These are phyloP conservation scores for Diaporthe capsici DNA, from an alignment of 2,329 filamentous ascomycete species.

Conservation along the genomic window DNA sequence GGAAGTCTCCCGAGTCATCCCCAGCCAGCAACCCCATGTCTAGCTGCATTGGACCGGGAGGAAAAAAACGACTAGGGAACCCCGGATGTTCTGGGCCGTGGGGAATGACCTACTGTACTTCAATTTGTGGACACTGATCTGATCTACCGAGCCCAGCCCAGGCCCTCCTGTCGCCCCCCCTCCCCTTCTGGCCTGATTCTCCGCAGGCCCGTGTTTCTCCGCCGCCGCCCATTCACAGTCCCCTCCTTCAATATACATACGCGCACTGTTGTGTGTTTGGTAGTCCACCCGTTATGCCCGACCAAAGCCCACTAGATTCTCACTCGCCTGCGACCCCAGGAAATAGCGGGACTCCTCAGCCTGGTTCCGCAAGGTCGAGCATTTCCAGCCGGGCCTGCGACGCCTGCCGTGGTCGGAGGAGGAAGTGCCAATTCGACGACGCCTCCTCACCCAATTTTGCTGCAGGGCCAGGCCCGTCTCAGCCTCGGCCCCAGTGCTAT, in stretches of 20 bases:
- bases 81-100: constrained; percentile 30
- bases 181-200: background rate
- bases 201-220: constrained; percentile 17
- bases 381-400: constrained; percentile 20
- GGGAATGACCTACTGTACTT: background rate
- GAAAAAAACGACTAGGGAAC: constrained; percentile 9
- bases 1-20: constrained; percentile 28
- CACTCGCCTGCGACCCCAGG: background rate
- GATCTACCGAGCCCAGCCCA: background rate
- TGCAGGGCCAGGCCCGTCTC: background rate
- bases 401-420: constrained; percentile 21
- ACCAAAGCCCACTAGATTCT: background rate
- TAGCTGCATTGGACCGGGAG: constrained; percentile 13
- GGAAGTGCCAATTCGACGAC: constrained; percentile 13
- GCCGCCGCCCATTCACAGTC: constrained; percentile 1
- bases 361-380: constrained; percentile 7
- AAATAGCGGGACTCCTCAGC: constrained; percentile 20
- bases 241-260: background rate
- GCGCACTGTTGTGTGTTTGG: background rate
- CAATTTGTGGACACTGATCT: background rate
- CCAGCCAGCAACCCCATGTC: constrained; percentile 22
- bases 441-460: background rate
- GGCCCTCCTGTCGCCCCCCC: background rate
- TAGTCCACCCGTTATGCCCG: background rate
- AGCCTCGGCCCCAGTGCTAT: constrained; percentile 15